Conservation (phyloP, 116 monocot species). For the Cymodocea nodosa region DNA sequence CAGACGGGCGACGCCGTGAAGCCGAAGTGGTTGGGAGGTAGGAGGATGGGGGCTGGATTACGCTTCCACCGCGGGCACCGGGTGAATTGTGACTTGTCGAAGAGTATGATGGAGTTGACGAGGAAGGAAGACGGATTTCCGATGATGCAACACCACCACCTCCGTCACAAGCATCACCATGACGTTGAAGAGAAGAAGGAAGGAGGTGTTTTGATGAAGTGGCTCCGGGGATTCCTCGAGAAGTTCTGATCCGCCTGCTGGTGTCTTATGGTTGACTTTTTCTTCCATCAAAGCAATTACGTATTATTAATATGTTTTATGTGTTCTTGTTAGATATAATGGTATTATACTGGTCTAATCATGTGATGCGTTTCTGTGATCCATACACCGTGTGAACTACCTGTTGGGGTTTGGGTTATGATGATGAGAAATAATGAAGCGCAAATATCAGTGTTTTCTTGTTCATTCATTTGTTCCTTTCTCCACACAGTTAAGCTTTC, state of each 20-base stretch:
- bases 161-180: neutral
- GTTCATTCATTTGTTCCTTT: no score
- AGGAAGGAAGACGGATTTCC: neutral
- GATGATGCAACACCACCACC: neutral
- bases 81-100: neutral
- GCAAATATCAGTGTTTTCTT: no score
- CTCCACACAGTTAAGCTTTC: no score
- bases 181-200: neutral
- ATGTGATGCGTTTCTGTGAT: no score
- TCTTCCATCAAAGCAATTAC: no score
- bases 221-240: neutral
- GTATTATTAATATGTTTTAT: no score
- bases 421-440: no score
- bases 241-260: neutral
- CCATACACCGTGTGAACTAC: no score
- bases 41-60: conserved; percentile 7
- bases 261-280: neutral
- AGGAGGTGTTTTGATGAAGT: neutral
- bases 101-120: neutral
- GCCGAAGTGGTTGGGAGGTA: conserved; percentile 4
- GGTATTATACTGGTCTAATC: no score
- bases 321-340: no score
- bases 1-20: neutral
- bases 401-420: no score
- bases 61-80: neutral